These are phyloP conservation scores for Orbilia ellipsospora DNA, from an alignment of 2,329 filamentous ascomycete genomes.

Conservation along the genomic window DNA sequence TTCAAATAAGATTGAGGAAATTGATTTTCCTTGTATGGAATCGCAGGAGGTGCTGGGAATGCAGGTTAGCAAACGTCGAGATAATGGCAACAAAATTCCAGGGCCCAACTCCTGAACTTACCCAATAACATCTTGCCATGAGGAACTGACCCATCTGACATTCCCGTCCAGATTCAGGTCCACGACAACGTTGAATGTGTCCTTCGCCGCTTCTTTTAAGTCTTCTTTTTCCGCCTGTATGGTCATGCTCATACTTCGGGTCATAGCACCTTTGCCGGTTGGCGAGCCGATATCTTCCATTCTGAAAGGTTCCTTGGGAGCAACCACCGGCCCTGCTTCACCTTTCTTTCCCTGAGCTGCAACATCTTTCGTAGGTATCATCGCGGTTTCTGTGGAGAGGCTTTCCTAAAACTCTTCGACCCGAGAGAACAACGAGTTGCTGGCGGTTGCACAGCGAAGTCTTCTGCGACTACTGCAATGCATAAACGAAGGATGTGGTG, in stretches of 20 bases:
- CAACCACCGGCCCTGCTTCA: conserved; percentile 32
- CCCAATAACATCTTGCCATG: conserved; percentile 90
- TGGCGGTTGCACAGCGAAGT: conserved; percentile 46
- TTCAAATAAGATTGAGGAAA: conserved; percentile 82
- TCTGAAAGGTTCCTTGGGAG: conserved; percentile 36
- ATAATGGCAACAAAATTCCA: conserved; percentile 46
- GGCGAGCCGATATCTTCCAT: conserved; percentile 40
- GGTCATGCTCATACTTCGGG: conserved; percentile 79
- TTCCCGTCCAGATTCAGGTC: conserved; percentile 90
- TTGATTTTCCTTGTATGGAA: conserved; percentile 77
- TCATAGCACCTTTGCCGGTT: conserved; percentile 23
- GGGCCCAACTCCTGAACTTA: conserved; percentile 52
- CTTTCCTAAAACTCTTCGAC: conserved; percentile 49
- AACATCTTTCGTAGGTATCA: conserved; percentile 50
- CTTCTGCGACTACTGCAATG: conserved; percentile 14
- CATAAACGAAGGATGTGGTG: conserved; percentile 45
- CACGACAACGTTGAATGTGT: conserved; percentile 95
- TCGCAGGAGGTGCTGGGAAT: conserved; percentile 72
- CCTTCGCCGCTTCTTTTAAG: conserved; percentile 92
- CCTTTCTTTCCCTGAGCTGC: conserved; percentile 25
- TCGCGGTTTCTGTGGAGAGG: conserved; percentile 26
- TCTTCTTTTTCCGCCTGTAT: conserved; percentile 94
- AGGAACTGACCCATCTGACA: conserved; percentile 95
- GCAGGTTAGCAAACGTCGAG: conserved; percentile 36
- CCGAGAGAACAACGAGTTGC: conserved; percentile 51